Evolutionary conservation across 345 rosid genomes (phyloP).

Genomic region (Populus deltoides): DNA sequence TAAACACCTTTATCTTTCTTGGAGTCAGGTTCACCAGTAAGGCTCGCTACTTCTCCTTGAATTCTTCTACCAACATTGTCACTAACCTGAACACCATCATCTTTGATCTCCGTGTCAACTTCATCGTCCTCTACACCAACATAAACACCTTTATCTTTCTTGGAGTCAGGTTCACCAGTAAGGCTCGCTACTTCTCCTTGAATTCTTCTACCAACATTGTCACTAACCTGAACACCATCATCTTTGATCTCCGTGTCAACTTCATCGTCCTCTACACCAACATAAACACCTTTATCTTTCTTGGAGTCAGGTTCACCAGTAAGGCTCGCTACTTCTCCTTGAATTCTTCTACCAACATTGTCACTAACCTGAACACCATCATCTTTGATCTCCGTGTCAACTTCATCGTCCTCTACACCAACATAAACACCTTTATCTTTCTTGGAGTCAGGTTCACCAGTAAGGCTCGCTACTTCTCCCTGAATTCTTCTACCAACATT

Average conservation of each 20-base stretch:
- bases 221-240: conserved; percentile 32
- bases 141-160: conserved; percentile 58
- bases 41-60: conserved; percentile 16
- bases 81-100: conserved; percentile 32
- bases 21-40: conserved; percentile 20
- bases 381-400: conserved; percentile 40
- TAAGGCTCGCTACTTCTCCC: conserved; percentile 13
- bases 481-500: conserved; percentile 12
- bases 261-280: conserved; percentile 57
- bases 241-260: conserved; percentile 30
- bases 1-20: conserved; percentile 59
- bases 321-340: conserved; percentile 13
- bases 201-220: conserved; percentile 11
- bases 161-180: conserved; percentile 20
- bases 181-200: conserved; percentile 17
- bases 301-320: conserved; percentile 23
- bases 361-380: conserved; percentile 30
- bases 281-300: conserved; percentile 59
- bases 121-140: conserved; percentile 58
- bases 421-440: conserved; percentile 63
- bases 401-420: conserved; percentile 53
- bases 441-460: conserved; percentile 24
- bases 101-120: conserved; percentile 28
- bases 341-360: conserved; percentile 12
- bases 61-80: conserved; percentile 13